These are phyloP conservation scores for Zea mays DNA, from an alignment of 176 grass and related monocot genomes.

Conservation along the genomic window DNA sequence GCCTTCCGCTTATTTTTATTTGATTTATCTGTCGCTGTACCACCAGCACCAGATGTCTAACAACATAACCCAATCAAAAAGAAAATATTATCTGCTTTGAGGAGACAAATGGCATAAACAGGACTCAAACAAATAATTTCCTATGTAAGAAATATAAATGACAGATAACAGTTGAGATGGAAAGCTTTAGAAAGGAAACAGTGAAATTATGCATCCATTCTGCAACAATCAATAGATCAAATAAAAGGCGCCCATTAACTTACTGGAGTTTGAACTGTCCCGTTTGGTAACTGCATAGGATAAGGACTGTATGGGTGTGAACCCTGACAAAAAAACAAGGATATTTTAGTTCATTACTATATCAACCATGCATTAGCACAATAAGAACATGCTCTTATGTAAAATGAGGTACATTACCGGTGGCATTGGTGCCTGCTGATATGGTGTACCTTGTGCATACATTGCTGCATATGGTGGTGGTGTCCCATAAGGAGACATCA, in stretches of 20 bases:
- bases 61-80: slow-evolving; percentile 27
- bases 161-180: slow-evolving; percentile 21
- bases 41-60: slow-evolving; percentile 52
- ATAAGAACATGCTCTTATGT: slow-evolving; percentile 25
- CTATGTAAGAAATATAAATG: slow-evolving; percentile 12
- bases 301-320: slow-evolving; percentile 60
- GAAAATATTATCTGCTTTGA: neutral
- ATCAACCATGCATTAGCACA: slow-evolving; percentile 10
- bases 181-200: slow-evolving; percentile 1
- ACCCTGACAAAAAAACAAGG: slow-evolving; percentile 45
- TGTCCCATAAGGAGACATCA: slow-evolving; percentile 59
- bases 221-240: slow-evolving; percentile 13
- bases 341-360: slow-evolving; percentile 14
- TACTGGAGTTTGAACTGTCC: slow-evolving; percentile 58
- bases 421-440: slow-evolving; percentile 52
- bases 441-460: slow-evolving; percentile 60
- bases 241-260: slow-evolving; percentile 40
- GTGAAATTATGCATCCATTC: neutral
- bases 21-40: slow-evolving; percentile 53
- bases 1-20: slow-evolving; percentile 49
- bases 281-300: slow-evolving; percentile 56
- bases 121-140: slow-evolving; percentile 15
- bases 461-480: slow-evolving; percentile 57
- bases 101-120: slow-evolving; percentile 14
- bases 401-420: slow-evolving; percentile 47